Base-by-base conservation (phyloP, 176 grass and related monocot genomes). In the Chloris gayana region DNA sequence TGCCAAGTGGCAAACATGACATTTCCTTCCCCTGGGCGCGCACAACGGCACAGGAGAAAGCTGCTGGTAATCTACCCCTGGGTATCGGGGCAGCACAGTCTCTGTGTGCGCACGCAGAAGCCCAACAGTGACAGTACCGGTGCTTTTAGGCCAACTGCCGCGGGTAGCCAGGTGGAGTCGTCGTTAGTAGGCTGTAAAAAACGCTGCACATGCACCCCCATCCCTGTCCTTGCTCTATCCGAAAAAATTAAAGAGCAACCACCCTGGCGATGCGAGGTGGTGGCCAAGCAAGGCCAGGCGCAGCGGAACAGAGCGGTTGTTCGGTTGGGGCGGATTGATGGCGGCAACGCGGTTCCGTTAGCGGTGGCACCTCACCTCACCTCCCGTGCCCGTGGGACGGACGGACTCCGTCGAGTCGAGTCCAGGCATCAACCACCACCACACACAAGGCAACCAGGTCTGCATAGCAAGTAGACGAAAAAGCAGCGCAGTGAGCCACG, bases 261-360 rank as follows among this genome's bases (percentile, higher is more conserved):
- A 63, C 38, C 74, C 58, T 77, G 74, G 57, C 57, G 42, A 19
- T 12, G 24, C 18, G 6, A 53, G 50, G 17, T 19, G 49, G 17
- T 3, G 17, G 7, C 4, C 17, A 53, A 44, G 41, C 41, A 44
- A 42, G 9, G 41, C 9, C 9, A 12, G 41, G 9, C 9, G 10
- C 41, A 18, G 6, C 4, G 9, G 2, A 6, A 9, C 7, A 9
- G 35, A 0, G 47, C 27, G 71, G 59, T 61, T 61, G 58, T 29
- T 61, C 58, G 58, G 25, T 61, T 61, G 58, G 58, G 25, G 7
- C 7, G 35, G 58, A 61, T 17, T 60, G 57, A 27, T 61, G 58
- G 58, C 25, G 58, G 42, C 41, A 50, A 78, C 83, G 79, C 79
- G 86, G 80, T 83, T 88, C 86, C 86, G 83, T 83, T 69, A 81